These are phyloP conservation scores for Diaporthe citriasiana DNA, from an alignment of 2,329 filamentous ascomycete species.

Conservation along the genomic window DNA sequence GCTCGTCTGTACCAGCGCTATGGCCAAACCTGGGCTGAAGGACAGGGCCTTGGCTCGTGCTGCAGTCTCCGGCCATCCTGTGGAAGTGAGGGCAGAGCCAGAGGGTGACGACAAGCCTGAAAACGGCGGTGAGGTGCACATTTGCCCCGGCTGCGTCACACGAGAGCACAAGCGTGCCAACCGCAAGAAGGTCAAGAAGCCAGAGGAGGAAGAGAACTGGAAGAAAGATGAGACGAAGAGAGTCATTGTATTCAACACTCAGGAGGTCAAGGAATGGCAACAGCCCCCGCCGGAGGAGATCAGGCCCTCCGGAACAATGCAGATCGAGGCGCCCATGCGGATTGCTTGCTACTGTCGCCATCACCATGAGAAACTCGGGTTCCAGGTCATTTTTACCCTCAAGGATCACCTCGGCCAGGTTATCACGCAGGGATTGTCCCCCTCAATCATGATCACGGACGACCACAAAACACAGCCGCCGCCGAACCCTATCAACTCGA, in stretches of 20 bases:
- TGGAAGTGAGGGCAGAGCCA: constrained; percentile 48
- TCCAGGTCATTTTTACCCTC: constrained; percentile 93
- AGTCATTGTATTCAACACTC: constrained; percentile 92
- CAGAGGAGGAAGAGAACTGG: constrained; percentile 92
- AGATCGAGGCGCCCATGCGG: constrained; percentile 90
- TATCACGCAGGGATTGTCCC: constrained; percentile 86
- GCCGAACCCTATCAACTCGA: constrained; percentile 48
- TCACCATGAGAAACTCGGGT: constrained; percentile 93
- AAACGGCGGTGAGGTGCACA: constrained; percentile 93
- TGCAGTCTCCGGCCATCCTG: constrained; percentile 58
- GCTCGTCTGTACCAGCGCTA: constrained; percentile 92
- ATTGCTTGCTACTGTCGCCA: constrained; percentile 98
- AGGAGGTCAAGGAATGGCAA: constrained; percentile 88
- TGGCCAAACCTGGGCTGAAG: constrained; percentile 78
- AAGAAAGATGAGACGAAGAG: constrained; percentile 83
- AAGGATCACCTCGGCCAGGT: constrained; percentile 84
- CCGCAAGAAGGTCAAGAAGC: constrained; percentile 93
- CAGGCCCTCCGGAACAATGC: constrained; percentile 72
- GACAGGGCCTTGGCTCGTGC: constrained; percentile 76
- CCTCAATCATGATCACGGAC: constrained; percentile 96
- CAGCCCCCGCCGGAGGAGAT: constrained; percentile 64
- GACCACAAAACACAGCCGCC: constrained; percentile 89
- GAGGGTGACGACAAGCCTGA: constrained; percentile 80
- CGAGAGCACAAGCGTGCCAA: constrained; percentile 92
- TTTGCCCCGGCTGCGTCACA: constrained; percentile 91